A percentile compares a stretch with the other conserved stretches of the same genome.
phyloP scores from a whole-genome alignment of 441 rosid genomes.

The Daphne laureola region DNA sequence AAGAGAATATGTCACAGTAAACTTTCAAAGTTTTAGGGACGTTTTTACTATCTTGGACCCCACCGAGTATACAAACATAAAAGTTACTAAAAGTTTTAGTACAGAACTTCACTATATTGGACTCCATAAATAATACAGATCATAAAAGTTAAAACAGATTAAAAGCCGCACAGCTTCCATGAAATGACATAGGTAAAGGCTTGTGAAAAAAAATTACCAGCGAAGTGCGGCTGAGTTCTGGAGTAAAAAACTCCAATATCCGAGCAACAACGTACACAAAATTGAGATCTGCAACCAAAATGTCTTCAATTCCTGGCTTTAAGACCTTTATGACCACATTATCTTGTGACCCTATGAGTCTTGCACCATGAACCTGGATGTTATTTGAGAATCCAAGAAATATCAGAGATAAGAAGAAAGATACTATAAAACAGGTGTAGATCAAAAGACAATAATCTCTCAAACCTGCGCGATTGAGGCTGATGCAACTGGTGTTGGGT shows the following conservation, averaged over 20 bases:
- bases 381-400: constrained; percentile 12
- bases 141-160: neutral
- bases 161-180: neutral
- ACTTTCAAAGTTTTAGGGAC: no score
- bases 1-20: neutral
- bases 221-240: constrained; percentile 78
- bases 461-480: constrained; percentile 94
- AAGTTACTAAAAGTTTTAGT: neutral
- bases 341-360: constrained; percentile 78
- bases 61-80: no score
- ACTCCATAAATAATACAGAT: neutral
- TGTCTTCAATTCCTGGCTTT: constrained; percentile 92
- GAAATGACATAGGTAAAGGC: constrained; percentile 12
- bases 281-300: constrained; percentile 89
- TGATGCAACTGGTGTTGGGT: constrained; percentile 89
- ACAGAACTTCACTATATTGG: neutral
- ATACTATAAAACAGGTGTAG: neutral
- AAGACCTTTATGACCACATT: constrained; percentile 94
- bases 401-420: neutral
- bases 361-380: constrained; percentile 85
- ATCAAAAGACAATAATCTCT: constrained; percentile 7
- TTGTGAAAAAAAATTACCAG: constrained; percentile 45
- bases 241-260: constrained; percentile 87
- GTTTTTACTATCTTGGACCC: no score
- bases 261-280: constrained; percentile 85